Base-by-base conservation (phyloP, 371 early-diverging fungal genomes). In the Polyrhizophydium stewartii region DNA sequence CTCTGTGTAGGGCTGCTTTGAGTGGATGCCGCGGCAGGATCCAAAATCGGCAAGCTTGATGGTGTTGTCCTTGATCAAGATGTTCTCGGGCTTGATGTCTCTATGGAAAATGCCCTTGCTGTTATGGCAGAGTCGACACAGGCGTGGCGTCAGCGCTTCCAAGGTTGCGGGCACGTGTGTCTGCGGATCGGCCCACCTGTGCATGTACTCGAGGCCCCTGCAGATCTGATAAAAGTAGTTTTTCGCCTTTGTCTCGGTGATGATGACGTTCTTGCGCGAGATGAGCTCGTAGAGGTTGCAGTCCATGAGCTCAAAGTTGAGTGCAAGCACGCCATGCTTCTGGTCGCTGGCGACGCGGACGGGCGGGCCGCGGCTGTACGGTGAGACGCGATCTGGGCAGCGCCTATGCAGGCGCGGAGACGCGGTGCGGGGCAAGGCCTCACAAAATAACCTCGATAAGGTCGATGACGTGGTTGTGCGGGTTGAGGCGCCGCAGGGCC, bases 51-150 rank as follows among this genome's bases (percentile, higher is more conserved):
- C 85, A 21, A 89, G 72, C 59, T 84, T 85, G 57, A 87, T 59
- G 56, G 61, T 66, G 51, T 66, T 66, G 59, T 75, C 77, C 60
- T 75, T 72, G 53, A 84, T 71, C 3, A 89, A 71, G 30, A 86
- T 85, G 65, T 86, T 85, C 66, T 85, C 86, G 53, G 87, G 87
- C 64, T 87, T 87, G 58, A 88, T 80, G 63, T 88, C 89, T 38
- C 89, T 69, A 65, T 88, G 89, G 63, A 88, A 82, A 28, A 85
- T 87, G 7, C 87, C 87, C 60, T 75, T 75, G 7, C 80, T 76
- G 49, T 10, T n/a, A n/a, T n/a, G n/a, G n/a, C n/a, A n/a, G n/a
- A n/a, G n/a, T n/a, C n/a, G n/a, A n/a, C n/a, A n/a, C n/a, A n/a
- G n/a, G n/a, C n/a, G n/a, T n/a, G n/a, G n/a, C n/a, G n/a, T n/a